Percentiles rank a stretch among this genome's conserved stretches.
Conservation (phyloP, 2,329 filamentous ascomycete genomes). For the Myriosclerotinia curreyana region DNA sequence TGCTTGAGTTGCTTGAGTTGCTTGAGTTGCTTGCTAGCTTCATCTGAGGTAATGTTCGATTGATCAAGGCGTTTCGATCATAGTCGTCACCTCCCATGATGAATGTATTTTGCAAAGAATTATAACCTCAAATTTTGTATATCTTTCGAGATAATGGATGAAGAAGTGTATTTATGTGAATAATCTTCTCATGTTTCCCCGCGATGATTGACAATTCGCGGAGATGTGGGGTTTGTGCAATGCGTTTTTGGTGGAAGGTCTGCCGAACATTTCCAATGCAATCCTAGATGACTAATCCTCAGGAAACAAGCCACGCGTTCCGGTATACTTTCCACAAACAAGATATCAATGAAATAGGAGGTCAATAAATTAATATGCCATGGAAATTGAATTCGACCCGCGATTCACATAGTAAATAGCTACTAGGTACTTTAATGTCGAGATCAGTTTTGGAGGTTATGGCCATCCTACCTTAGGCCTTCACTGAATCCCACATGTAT, state of each 20-base stretch:
- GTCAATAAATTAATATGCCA: background rate
- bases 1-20: background rate
- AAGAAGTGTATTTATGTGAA: background rate
- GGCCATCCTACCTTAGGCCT: background rate
- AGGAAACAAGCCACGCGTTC: background rate
- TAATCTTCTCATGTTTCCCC: background rate
- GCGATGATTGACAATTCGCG: background rate
- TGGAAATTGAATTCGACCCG: too few relatives aligned
- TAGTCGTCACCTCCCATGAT: slow-evolving; percentile 14
- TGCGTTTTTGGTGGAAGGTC: background rate
- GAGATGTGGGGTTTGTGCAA: background rate
- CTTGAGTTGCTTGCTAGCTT: slow-evolving; percentile 9
- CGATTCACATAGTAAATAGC: background rate
- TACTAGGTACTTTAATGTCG: background rate
- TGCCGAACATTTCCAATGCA: background rate
- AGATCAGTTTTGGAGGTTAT: background rate
- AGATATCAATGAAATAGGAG: background rate
- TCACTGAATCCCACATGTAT: background rate
- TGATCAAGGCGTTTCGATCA: slow-evolving; percentile 15
- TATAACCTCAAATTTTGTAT: background rate
- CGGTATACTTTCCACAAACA: background rate
- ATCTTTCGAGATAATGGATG: background rate
- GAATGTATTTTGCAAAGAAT: background rate
- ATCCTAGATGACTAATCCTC: background rate
- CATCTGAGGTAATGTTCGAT: slow-evolving; percentile 19